phyloP scores from a whole-genome alignment of 192 early-diverging fungal species.

The Funneliformis mosseae region DNA sequence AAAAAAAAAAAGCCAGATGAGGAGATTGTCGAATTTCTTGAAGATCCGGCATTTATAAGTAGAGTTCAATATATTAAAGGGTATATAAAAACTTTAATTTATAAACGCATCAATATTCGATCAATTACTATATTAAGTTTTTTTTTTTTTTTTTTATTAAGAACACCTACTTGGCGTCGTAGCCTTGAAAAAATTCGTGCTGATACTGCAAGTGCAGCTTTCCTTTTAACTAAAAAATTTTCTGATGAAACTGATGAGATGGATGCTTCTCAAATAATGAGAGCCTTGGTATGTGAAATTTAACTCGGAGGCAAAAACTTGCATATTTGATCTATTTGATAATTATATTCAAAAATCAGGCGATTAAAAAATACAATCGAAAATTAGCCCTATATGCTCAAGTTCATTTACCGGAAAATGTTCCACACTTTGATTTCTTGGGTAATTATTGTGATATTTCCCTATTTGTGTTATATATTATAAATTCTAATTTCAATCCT shows the following conservation, averaged over 20 bases:
- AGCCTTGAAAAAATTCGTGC: constrained; percentile 57
- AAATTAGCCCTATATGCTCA: constrained; percentile 58
- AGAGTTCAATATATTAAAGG: constrained; percentile 74
- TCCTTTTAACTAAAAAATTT: constrained; percentile 61
- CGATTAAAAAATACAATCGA: constrained; percentile 67
- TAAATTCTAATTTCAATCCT: background rate
- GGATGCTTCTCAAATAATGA: constrained; percentile 72
- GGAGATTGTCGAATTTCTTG: constrained; percentile 56
- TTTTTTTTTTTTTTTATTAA: background rate
- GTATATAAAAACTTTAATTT: constrained; percentile 13
- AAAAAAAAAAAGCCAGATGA: constrained; percentile 46
- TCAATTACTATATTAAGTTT: background rate
- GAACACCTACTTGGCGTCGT: constrained; percentile 59
- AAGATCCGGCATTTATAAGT: constrained; percentile 68
- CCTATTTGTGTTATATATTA: background rate
- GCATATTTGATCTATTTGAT: background rate
- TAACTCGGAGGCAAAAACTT: background rate
- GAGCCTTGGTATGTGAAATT: constrained; percentile 47
- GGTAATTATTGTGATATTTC: background rate
- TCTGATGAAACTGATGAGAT: constrained; percentile 51
- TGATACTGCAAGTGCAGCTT: constrained; percentile 57
- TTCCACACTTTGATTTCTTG: constrained; percentile 64
- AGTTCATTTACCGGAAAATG: constrained; percentile 70
- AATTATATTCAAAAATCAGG: constrained; percentile 23
- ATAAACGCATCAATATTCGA: background rate